Evolutionary conservation across 345 rosid species (phyloP), one percentile per base, ranked within the genome.

Genomic region (Eucalyptus erythrocorys): DNA sequence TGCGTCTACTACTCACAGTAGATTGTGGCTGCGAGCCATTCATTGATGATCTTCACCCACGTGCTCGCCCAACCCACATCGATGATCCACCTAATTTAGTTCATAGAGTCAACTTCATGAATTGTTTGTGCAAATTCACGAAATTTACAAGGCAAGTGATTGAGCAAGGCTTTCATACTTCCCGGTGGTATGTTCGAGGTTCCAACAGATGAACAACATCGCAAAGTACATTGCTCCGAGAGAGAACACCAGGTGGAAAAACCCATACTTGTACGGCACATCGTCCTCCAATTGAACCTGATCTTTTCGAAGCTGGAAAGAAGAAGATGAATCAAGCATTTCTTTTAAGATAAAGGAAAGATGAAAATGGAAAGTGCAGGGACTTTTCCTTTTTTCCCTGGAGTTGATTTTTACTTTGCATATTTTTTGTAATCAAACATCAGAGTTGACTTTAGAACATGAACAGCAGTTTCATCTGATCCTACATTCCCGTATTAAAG

Each of bases 51-150:
- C 91, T 97, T 97, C 79, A 97, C 97, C 99, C 98, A 97, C 42
- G 97, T 96, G 88, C 99, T 97, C 87, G 97, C 91, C 99, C 98
- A 96, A 6, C 99, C 98, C 86, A 95, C 96, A 89, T 96, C 99
- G 21, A 96, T 96, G 92, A 95, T 95, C 99, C 99, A 97, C 93
- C 99, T 97, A 88, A 86, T 86, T 86, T 10, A 86, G 19, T 53
- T 40, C 47, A 86, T 6, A 50, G 42, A 37, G 43, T 48, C 26
- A 85, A 48, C 51, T 27, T 85, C 40, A 27, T 32, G 55, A 47
- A 27, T 13, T 85, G 53, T 49, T 48, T 85, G 55, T 1, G 0
- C 40, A 11, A 85, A 85, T 85, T 47, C 40, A 13, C n/a, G 26
- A 85, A 48, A 85, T 45, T 51, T 49, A 13, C 43, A 34, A 32